Evolutionary conservation across 73 alveolate species (phyloP).

Genomic region (Paramecium primaurelia): DNA sequence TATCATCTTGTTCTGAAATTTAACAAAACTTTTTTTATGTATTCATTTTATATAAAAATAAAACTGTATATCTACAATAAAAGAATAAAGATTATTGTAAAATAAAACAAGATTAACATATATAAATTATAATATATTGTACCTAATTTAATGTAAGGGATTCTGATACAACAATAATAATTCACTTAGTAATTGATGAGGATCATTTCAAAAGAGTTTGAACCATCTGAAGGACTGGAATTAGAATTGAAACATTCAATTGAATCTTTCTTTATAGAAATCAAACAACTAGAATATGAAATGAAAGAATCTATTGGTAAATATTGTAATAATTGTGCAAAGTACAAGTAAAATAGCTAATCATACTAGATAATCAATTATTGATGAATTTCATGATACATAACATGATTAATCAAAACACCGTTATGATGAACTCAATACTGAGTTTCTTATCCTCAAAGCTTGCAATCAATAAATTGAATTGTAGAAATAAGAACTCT

Average conservation of each 20-base stretch:
- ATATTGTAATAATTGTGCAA: conserved; percentile 25
- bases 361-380: neutral
- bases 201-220: neutral
- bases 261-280: conserved; percentile 37
- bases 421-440: conserved; percentile 11
- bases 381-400: conserved; percentile 1
- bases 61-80: neutral
- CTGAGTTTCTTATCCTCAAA: neutral
- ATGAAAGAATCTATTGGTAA: neutral
- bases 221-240: neutral
- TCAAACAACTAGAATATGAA: conserved; percentile 28
- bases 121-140: neutral
- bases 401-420: neutral
- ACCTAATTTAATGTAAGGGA: conserved; percentile 39
- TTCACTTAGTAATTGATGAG: neutral
- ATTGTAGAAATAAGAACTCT: neutral
- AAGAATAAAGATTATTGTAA: neutral
- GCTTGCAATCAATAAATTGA: conserved; percentile 5
- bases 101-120: neutral
- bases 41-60: neutral
- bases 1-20: neutral
- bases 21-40: neutral
- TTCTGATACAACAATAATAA: neutral
- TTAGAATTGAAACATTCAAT: conserved; percentile 27
- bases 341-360: neutral